Base-by-base conservation (phyloP, 805 yeast species). In the Maudiozyma barnettii region DNA sequence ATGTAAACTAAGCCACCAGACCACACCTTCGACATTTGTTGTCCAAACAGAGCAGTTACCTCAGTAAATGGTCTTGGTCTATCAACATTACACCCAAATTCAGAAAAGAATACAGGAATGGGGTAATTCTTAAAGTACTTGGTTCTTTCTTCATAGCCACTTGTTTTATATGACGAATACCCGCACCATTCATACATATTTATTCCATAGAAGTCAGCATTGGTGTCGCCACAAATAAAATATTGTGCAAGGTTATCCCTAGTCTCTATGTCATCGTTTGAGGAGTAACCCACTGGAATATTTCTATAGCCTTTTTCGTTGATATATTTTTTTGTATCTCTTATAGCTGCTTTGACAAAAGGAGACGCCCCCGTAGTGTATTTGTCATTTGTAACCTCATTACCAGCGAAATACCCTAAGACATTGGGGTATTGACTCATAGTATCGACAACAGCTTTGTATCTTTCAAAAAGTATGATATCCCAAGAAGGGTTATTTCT, bases 331-430 rank as follows among this genome's bases (percentile, higher is more conserved):
- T 86, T 90, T 61, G 77, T 76, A 65, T 91, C 99, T 68, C 99
- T 82, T 51, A 93, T 76, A 16, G 98, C 96, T 29, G 98, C 96
- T 74, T 91, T 93, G 48, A 93, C 95, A 67, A 81, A 91, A 1
- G 97, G 88, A 26, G 97, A 89, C 30, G 97, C 86, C 56, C 80
- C 82, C 13, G 97, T 85, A 67, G 87, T 90, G 43, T 88, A 70
- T 40, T 68, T 69, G 61, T 86, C 88, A 67, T 90, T 91, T 50
- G 91, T 79, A 46, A 93, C 98, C 75, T 91, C 99, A 68, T 93
- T 93, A 51, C 98, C 99, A 26, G 98, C 98, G 68, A 91, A 90
- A 76, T 87, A 90, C 2, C 98, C 99, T 53, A 91, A 73, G 18
- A 87, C 77, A 68, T 91, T 91, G 43, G 82, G 68, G 69, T 90